Evolutionary conservation across 345 rosid species (phyloP).

Genomic region (Arabidopsis arenosa): DNA sequence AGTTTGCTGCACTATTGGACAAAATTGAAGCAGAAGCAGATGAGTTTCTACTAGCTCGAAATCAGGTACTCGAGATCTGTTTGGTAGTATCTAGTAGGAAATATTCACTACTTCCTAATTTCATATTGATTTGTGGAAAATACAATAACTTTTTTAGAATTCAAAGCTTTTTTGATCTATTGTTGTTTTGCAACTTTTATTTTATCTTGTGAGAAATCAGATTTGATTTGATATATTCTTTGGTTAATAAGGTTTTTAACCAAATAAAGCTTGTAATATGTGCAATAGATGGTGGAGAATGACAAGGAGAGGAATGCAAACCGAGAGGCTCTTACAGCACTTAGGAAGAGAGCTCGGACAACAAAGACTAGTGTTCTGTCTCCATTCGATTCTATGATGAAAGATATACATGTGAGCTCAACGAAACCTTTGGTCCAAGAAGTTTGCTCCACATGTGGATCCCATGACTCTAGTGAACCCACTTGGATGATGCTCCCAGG

Average conservation of each 20-base stretch:
- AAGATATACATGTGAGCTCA: slow-evolving; percentile 53
- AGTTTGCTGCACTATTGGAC: slow-evolving; percentile 50
- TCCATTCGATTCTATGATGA: slow-evolving; percentile 82
- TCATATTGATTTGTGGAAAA: neutral
- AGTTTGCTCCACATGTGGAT: slow-evolving; percentile 81
- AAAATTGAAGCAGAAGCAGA: slow-evolving; percentile 83
- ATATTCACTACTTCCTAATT: neutral
- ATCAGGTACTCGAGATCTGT: slow-evolving; percentile 52
- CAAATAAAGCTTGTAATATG: slow-evolving; percentile 19
- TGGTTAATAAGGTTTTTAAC: neutral
- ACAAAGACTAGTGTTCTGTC: slow-evolving; percentile 70
- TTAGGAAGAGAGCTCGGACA: slow-evolving; percentile 77
- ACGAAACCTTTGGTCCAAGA: slow-evolving; percentile 70
- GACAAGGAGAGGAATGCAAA: slow-evolving; percentile 77
- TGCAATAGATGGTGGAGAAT: slow-evolving; percentile 69
- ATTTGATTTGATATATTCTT: neutral
- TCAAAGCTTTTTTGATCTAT: neutral
- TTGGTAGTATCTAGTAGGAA: neutral
- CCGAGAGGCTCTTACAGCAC: slow-evolving; percentile 79
- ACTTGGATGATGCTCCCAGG: slow-evolving; percentile 90
- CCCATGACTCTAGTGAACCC: slow-evolving; percentile 64
- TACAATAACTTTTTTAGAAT: neutral
- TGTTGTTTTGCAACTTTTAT: neutral
- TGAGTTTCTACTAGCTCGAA: slow-evolving; percentile 62
- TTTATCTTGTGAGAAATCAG: neutral